Base-by-base conservation (phyloP, 2,329 filamentous ascomycete genomes). In the Fusarium pseudoanthophilum region DNA sequence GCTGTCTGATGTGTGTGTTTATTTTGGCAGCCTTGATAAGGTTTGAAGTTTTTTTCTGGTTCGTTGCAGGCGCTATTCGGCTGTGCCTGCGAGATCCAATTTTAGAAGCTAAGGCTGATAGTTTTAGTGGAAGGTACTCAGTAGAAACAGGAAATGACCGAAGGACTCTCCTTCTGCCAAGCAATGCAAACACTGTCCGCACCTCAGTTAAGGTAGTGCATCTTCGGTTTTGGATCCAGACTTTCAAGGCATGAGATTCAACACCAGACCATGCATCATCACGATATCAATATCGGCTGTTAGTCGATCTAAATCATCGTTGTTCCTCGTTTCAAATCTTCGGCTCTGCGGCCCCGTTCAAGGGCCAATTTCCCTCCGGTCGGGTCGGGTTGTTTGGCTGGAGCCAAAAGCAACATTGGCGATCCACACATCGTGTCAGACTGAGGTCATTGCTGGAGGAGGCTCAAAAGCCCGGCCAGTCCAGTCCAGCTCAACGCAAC, bases 341-440 rank as follows among this genome's bases (percentile, higher is more conserved):
- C 57, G 69, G 46, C 65, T 72, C 46, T 43, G 67, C 40, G 37
- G 59, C 55, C 60, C 67, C 67, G 37, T 68, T 61, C 26, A 68
- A 67, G 55, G 55, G 63, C 46, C 52, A 74, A 72, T 74, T 74
- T 72, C 64, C 63, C 67, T 72, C 57, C 18, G 59, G 56, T 73
- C 43, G 64, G 67, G 71, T 73, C 61, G 36, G 51, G 60, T 68
- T 39, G 34, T 30, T 55, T 74, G 56, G 64, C 42, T 73, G 62
- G 71, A 71, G 62, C 58, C 37, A 62, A 60, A 75, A 52, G 58
- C 53, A 45, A 67, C 64, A 67, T 70, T 65, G 26, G 55, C 55
- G 60, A 64, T 76, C 72, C 72, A 76, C 77, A 60, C 64, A 65
- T 67, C 72, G 67, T 75, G 72, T 77, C 74, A 77, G 75, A 69